phyloP scores from a whole-genome alignment of 352 stramenopile genomes.

The Globisporangium iwayamae region DNA sequence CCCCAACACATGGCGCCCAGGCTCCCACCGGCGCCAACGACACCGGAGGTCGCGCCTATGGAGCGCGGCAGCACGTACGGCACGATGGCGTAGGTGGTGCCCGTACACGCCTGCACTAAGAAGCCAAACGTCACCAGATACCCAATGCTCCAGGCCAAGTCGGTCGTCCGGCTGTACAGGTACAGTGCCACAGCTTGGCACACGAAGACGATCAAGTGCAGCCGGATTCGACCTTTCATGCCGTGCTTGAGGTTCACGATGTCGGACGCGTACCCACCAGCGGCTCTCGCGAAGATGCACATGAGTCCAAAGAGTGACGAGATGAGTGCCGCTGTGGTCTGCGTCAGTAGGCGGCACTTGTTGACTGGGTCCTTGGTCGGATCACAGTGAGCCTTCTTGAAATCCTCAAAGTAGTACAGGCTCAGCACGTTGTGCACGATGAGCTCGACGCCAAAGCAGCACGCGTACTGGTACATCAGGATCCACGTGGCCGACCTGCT shows the following conservation, averaged over 20 bases:
- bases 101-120: slow-evolving; percentile 75
- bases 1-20: slow-evolving; percentile 35
- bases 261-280: slow-evolving; percentile 87
- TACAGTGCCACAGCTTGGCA: slow-evolving; percentile 78
- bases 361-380: slow-evolving; percentile 14
- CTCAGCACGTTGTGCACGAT: slow-evolving; percentile 93
- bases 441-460: slow-evolving; percentile 93
- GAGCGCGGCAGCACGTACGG: slow-evolving; percentile 44
- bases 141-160: slow-evolving; percentile 48
- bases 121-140: slow-evolving; percentile 84
- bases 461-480: slow-evolving; percentile 89
- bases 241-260: slow-evolving; percentile 60
- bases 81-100: slow-evolving; percentile 54
- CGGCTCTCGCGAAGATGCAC: slow-evolving; percentile 89
- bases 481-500: slow-evolving; percentile 82
- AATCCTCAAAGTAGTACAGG: slow-evolving; percentile 88
- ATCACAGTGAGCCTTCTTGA: slow-evolving; percentile 55
- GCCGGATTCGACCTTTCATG: slow-evolving; percentile 84
- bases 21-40: slow-evolving; percentile 40
- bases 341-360: slow-evolving; percentile 31
- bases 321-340: slow-evolving; percentile 65
- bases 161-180: slow-evolving; percentile 68
- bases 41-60: slow-evolving; percentile 34
- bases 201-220: slow-evolving; percentile 72
- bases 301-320: slow-evolving; percentile 92